Conservation (phyloP, 2,329 filamentous ascomycete genomes). For the Fusarium pilosicola region DNA sequence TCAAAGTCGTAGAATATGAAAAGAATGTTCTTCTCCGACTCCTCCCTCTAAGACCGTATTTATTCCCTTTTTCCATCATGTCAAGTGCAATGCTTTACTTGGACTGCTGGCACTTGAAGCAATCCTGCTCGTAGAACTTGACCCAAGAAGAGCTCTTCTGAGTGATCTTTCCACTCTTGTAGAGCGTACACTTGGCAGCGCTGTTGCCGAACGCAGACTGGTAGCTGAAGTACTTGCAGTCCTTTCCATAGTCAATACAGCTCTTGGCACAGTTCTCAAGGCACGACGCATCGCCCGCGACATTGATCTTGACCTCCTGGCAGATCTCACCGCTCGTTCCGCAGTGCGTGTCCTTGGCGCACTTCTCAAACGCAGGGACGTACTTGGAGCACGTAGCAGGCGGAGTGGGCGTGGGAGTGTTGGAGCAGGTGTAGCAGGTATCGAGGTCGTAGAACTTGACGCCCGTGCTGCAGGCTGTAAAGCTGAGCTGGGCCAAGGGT, state of each 20-base stretch:
- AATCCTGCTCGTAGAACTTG: slow-evolving; percentile 30
- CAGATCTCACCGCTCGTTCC: slow-evolving; percentile 16
- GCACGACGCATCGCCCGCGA: slow-evolving; percentile 10
- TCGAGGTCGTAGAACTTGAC: slow-evolving; percentile 32
- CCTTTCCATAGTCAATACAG: slow-evolving; percentile 17
- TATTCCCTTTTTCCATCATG: background rate
- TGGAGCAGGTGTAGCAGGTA: slow-evolving; percentile 13
- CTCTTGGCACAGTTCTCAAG: slow-evolving; percentile 35
- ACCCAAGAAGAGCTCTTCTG: background rate
- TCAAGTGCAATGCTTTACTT: background rate
- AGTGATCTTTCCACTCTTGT: slow-evolving; percentile 16
- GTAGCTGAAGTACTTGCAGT: slow-evolving; percentile 28
- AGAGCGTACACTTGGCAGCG: slow-evolving; percentile 27
- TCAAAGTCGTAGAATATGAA: slow-evolving; percentile 22
- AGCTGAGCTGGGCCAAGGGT: background rate
- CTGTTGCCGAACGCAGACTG: background rate
- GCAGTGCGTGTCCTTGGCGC: slow-evolving; percentile 13
- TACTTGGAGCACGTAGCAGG: slow-evolving; percentile 24
- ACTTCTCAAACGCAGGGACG: slow-evolving; percentile 16
- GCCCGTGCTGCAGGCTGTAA: slow-evolving; percentile 2
- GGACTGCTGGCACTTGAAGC: slow-evolving; percentile 21
- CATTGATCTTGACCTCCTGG: slow-evolving; percentile 6
- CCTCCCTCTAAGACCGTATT: background rate
- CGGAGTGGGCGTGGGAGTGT: background rate
- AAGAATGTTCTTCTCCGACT: background rate